Conservation (phyloP, 371 early-diverging fungal species). For the Rhizopus delemar region DNA sequence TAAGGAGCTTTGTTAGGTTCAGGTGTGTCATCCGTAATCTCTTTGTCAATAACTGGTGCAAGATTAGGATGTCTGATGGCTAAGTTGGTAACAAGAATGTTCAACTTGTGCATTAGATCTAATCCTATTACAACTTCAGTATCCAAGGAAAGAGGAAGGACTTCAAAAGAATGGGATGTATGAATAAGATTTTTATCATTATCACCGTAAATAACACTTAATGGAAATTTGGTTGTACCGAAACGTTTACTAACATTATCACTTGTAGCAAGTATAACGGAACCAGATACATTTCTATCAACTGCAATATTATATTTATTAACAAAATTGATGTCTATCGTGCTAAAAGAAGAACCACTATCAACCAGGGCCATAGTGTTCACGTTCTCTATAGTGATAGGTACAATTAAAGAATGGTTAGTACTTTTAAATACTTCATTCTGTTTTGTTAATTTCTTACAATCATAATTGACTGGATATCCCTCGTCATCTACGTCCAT, state of each 20-base stretch:
- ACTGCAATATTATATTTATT: too few species aligned
- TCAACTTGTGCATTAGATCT: too few species aligned
- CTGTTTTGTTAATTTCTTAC: conserved; percentile 9
- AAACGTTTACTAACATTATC: background rate
- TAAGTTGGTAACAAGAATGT: too few species aligned
- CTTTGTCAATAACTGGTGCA: too few species aligned
- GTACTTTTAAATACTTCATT: background rate
- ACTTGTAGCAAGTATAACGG: background rate
- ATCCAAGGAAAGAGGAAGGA: background rate
- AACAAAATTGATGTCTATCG: background rate
- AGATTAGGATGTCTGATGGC: too few species aligned
- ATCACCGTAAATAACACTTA: background rate
- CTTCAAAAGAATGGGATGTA: background rate
- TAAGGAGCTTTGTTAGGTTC: too few species aligned
- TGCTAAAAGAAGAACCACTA: conserved; percentile 11
- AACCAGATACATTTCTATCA: background rate
- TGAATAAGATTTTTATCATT: background rate
- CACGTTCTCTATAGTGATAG: conserved; percentile 8
- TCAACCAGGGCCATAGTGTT: conserved; percentile 5
- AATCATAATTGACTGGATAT: background rate
- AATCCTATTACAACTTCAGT: background rate
- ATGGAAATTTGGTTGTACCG: background rate
- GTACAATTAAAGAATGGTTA: conserved; percentile 5
- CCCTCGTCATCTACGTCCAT: conserved; percentile 3
- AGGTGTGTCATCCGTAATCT: too few species aligned